A percentile compares a stretch with the other conserved stretches of the same genome.
phyloP scores from a whole-genome alignment of 306 rosid species.

The Acacia crassicarpa region DNA sequence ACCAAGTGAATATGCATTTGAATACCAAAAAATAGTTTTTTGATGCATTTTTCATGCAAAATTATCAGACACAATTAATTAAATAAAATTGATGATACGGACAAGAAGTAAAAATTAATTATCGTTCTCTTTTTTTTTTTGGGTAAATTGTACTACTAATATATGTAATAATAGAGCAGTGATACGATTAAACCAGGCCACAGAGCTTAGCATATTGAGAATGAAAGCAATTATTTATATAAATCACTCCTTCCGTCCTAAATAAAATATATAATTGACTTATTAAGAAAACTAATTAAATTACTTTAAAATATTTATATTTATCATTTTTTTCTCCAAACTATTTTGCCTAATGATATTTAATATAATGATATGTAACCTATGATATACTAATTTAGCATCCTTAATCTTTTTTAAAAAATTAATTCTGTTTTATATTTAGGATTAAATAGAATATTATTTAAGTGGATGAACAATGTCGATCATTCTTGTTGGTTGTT shows the following conservation, averaged over 20 bases:
- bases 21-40: neutral
- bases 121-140: neutral
- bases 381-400: no score
- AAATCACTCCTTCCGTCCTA: neutral
- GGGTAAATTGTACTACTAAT: neutral
- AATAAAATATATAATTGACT: no score
- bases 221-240: neutral
- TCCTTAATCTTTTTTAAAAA: no score
- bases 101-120: neutral
- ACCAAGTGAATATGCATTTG: neutral
- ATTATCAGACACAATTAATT: neutral
- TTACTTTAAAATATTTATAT: no score
- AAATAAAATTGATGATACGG: neutral
- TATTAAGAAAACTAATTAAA: no score
- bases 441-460: no score
- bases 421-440: no score
- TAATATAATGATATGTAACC: no score
- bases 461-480: neutral
- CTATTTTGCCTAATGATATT: no score
- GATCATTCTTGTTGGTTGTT: neutral
- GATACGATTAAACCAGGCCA: neutral
- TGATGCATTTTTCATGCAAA: neutral
- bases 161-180: neutral
- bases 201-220: neutral
- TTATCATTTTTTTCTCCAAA: no score